These are phyloP conservation scores for Stephania japonica DNA, from an alignment of 164 flowering plant species.

Conservation along the genomic window DNA sequence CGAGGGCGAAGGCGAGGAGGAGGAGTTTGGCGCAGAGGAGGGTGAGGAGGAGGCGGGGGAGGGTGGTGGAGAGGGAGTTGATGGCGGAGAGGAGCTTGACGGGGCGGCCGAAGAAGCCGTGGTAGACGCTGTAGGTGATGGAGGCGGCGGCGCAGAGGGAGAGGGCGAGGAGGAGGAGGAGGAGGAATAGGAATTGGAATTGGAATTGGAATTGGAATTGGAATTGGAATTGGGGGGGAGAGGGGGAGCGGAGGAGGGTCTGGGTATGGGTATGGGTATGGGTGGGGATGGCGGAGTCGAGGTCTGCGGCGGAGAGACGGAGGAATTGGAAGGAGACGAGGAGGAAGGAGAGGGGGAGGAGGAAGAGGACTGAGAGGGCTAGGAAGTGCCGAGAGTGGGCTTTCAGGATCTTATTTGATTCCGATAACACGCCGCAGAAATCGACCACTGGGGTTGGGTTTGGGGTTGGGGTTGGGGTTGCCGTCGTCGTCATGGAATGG, in stretches of 20 bases:
- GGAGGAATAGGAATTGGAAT: conserved; percentile 9
- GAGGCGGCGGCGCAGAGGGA: conserved; percentile 41
- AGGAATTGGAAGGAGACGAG: conserved; percentile 31
- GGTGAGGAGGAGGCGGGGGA: conserved; percentile 37
- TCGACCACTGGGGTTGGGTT: conserved; percentile 10
- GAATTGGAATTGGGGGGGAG: neutral
- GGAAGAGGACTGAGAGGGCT: conserved; percentile 63
- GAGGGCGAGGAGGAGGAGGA: conserved; percentile 21
- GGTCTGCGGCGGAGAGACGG: conserved; percentile 1
- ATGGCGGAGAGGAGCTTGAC: conserved; percentile 48
- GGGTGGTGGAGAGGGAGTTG: conserved; percentile 29
- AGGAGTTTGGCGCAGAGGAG: conserved; percentile 9
- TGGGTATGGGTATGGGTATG: conserved; percentile 12
- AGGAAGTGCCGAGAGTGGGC: conserved; percentile 79
- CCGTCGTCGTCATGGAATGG: no score
- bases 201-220: neutral
- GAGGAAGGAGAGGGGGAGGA: conserved; percentile 54
- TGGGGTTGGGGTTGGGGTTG: neutral
- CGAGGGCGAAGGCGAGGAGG: conserved; percentile 5
- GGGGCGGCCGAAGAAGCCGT: conserved; percentile 71
- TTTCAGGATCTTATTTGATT: conserved; percentile 46
- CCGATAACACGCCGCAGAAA: conserved; percentile 32
- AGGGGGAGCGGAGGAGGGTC: conserved; percentile 22
- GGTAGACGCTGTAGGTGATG: conserved; percentile 48
- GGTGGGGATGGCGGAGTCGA: neutral